Evolutionary conservation across 2,329 filamentous ascomycete genomes (phyloP).

Genomic region (Penicillium corylophilum): DNA sequence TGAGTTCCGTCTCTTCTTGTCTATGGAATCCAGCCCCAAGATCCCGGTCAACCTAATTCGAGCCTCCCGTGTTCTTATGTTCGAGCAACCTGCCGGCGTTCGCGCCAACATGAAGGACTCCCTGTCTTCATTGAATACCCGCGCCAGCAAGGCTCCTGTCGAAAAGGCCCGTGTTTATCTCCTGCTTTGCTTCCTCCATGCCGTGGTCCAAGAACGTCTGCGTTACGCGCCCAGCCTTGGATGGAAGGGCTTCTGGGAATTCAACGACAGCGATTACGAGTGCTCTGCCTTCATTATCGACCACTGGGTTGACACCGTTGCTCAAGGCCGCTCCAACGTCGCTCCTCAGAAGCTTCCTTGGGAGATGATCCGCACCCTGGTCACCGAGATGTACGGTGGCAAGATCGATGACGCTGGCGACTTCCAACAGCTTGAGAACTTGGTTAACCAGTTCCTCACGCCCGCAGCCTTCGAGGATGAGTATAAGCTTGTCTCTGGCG

Average conservation of each 20-base stretch:
- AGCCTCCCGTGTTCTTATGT: constrained; percentile 91
- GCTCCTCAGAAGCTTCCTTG: constrained; percentile 92
- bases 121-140: constrained; percentile 74
- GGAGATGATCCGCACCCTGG: constrained; percentile 88
- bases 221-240: constrained; percentile 91
- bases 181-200: constrained; percentile 89
- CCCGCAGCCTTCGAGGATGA: constrained; percentile 88
- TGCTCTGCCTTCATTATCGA: constrained; percentile 96
- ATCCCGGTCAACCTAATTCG: constrained; percentile 95
- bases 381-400: constrained; percentile 94
- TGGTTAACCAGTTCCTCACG: constrained; percentile 78
- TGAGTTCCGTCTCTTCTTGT: constrained; percentile 92
- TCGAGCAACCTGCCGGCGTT: constrained; percentile 95
- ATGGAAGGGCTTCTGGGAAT: constrained; percentile 99
- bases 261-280: constrained; percentile 99
- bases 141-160: constrained; percentile 77
- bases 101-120: constrained; percentile 99
- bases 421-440: constrained; percentile 67
- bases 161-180: constrained; percentile 89
- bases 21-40: constrained; percentile 95
- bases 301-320: constrained; percentile 82
- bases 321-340: constrained; percentile 85
- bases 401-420: constrained; percentile 93
- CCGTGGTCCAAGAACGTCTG: constrained; percentile 89
- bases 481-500: constrained; percentile 78